Base-by-base conservation (phyloP, 805 yeast species). In the Jamesozyma jinghongensis region DNA sequence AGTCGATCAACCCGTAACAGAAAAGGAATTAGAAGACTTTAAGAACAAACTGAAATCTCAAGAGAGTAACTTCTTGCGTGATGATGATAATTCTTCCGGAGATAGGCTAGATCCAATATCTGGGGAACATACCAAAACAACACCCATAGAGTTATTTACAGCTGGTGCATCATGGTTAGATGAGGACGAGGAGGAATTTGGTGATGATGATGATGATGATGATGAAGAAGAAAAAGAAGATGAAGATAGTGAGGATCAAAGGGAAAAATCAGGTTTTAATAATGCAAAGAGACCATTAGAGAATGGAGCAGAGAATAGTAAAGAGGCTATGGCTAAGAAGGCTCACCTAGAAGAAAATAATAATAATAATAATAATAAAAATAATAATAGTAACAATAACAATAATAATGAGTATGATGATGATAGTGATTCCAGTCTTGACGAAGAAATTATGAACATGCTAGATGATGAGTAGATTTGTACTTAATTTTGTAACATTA, bases 1-100 rank as follows among this genome's bases (percentile, higher is more conserved):
- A 5, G 72, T 75, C n/a, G 69, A 68, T 4, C 69, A 70, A 17
- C 71, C 70, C 1, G 69, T 66, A 29, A 57, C 71, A 16, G 66
- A 67, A 2, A 68, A 63, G 36, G 82, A 62, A 32, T 47, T 61
- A 13, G 51, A 54, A 28, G 57, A 54, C 13, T 57, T 56, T 36
- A 49, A 47, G 36, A 49, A 63, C 27, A 67, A 44, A 47, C 56
- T 52, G 39, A 63, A 45, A 45, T 51, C 45, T 57, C 59, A 47
- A 58, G 40, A 63, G 54, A 39, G 59, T 62, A 49, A 62, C 65
- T 73, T 69, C 11, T 67, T 61, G 65, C 48, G 54, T 12, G 60
- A 55, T 16, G 59, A 53, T 3, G 56, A 50, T 1, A 59, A 53
- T 6, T 54, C 48, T 2, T 52, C 50, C 4, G 52, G 44, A 11